Base-by-base conservation (phyloP, 108 stramenopile genomes). In the Pelagomonas calceolata region DNA sequence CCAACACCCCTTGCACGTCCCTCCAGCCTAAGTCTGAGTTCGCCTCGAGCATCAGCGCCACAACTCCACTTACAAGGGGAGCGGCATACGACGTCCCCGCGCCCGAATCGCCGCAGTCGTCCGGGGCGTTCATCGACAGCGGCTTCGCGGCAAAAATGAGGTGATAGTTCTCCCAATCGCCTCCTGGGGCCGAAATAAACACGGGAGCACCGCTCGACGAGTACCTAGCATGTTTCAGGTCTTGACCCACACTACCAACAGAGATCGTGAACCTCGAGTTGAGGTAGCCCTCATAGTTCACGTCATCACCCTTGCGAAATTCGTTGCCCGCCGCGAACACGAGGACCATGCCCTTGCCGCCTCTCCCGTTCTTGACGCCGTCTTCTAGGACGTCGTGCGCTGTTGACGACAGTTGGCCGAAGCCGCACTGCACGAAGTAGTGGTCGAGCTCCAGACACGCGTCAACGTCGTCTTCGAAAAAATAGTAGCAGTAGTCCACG, bases 1-100 rank as follows among this genome's bases (percentile, higher is more conserved):
- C 84, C 31, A 84, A 30, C 32, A 84, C 72, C n/a, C 80, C 84
- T 71, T 84, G 84, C 17, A 84, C 84, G 69, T 84, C 84, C 65
- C 84, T 34, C 84, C 84, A 84, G 4, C 78, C 66, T 32, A 84
- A 70, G 15, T 84, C 70, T 4, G 76, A 70, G 67, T 81, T 81
- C 30, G 69, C 81, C 76, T 81, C 75, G 36, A 84, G 66, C 60
- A 84, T 77, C 39, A 84, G 74, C 1, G 84, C 80, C 35, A 81
- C 68, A 32, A 81, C 84, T 4, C 78, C 84, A 12, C 80, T 67
- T 7, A 84, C 78, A 18, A 81, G 68, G 16, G 84, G 84, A 18
- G 73, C 44, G 31, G 81, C 75, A 66, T 77, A 84, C 21, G 78
- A 79, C 21, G 84, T 84, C 7, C 84, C 84, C 39, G 12, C 39